These are phyloP conservation scores for Anthostomella pinea DNA, from an alignment of 2,329 filamentous ascomycete species.

Conservation along the genomic window DNA sequence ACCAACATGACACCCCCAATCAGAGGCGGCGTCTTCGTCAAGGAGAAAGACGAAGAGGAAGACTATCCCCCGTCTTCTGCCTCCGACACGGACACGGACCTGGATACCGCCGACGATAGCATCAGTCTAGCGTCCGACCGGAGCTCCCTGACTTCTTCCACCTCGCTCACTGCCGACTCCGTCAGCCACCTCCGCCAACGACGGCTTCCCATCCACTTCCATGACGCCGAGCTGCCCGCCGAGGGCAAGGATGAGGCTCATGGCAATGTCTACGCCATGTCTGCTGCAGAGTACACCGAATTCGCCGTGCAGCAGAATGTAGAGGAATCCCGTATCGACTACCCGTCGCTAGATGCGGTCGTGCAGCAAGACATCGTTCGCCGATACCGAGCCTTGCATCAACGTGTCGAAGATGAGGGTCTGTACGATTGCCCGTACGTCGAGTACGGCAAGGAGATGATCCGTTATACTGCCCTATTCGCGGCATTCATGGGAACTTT, in stretches of 20 bases:
- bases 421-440: slow-evolving; percentile 57
- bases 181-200: not conserved
- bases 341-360: slow-evolving; percentile 52
- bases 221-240: not conserved
- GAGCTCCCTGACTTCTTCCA: slow-evolving; percentile 12
- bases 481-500: slow-evolving; percentile 44
- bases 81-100: not conserved
- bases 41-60: slow-evolving; percentile 2
- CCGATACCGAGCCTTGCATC: slow-evolving; percentile 56
- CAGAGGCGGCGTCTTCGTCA: slow-evolving; percentile 43
- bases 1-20: slow-evolving; percentile 59
- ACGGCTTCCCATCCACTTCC: not conserved
- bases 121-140: slow-evolving; percentile 8
- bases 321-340: slow-evolving; percentile 35
- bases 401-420: slow-evolving; percentile 51
- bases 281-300: slow-evolving; percentile 33
- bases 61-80: not conserved
- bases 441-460: slow-evolving; percentile 56
- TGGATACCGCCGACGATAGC: slow-evolving; percentile 1
- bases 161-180: not conserved
- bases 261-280: slow-evolving; percentile 4
- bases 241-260: slow-evolving; percentile 1
- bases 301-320: slow-evolving; percentile 36
- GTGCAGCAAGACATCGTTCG: slow-evolving; percentile 53
- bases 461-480: slow-evolving; percentile 54